A percentile compares a stretch with the other conserved stretches of the same genome.
phyloP scores from a whole-genome alignment of 2,329 filamentous ascomycete genomes.

The Fusarium foetens region DNA sequence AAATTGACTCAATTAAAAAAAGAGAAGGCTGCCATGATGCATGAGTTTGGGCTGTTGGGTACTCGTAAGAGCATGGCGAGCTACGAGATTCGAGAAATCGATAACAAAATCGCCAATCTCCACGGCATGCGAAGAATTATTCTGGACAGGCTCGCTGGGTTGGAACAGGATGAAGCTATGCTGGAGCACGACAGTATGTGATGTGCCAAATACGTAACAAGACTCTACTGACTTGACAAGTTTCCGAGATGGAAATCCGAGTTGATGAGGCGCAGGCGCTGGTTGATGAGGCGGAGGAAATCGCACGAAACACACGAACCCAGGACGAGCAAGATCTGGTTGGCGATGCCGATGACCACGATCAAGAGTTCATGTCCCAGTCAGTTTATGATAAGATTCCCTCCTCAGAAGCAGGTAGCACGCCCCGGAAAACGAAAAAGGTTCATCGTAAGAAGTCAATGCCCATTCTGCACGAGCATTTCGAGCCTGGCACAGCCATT shows the following conservation, averaged over 20 bases:
- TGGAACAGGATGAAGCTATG: conserved; percentile 91
- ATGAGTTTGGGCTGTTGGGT: conserved; percentile 88
- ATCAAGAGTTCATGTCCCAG: conserved; percentile 87
- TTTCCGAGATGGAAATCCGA: conserved; percentile 70
- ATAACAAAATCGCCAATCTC: conserved; percentile 94
- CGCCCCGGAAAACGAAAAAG: conserved; percentile 61
- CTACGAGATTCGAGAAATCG: conserved; percentile 94
- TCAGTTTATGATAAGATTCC: conserved; percentile 96
- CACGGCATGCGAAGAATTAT: conserved; percentile 93
- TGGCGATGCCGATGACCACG: conserved; percentile 61
- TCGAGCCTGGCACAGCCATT: conserved; percentile 88
- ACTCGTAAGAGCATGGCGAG: conserved; percentile 98
- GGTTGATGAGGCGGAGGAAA: conserved; percentile 66
- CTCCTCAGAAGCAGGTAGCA: conserved; percentile 56
- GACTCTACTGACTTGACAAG: conserved; percentile 55
- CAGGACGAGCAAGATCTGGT: conserved; percentile 65
- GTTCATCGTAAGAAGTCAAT: conserved; percentile 81
- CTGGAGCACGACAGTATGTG: conserved; percentile 86
- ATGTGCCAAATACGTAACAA: not conserved
- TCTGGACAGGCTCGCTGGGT: conserved; percentile 81
- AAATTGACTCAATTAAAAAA: conserved; percentile 79
- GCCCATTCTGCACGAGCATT: conserved; percentile 95
- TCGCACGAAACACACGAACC: conserved; percentile 62
- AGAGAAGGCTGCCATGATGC: conserved; percentile 82
- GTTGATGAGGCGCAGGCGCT: conserved; percentile 71